Evolutionary conservation across 176 grass and related monocot species (phyloP), one percentile per base, ranked within the genome.

Genomic region (Poa annua): DNA sequence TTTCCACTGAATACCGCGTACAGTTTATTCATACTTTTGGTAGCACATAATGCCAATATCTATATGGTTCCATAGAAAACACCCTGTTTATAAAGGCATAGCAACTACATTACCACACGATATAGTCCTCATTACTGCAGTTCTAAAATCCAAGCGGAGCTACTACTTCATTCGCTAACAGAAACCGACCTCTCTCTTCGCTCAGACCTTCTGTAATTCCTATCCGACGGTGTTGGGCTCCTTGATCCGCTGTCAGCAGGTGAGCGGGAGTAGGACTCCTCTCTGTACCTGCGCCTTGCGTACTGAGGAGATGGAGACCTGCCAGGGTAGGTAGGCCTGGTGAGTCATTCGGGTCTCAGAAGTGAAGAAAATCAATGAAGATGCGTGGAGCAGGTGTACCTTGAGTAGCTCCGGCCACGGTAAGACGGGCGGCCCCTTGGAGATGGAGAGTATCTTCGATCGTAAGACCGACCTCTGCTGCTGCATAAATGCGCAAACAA

Each of bases 271-370:
- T 84, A 81, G 8, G 92, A 89, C 54, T 64, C 66, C 49, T 85
- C 84, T 14, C 88, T 82, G 56, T 45, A 26, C 20, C 79, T 56
- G 38, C 75, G 66, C 14, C 65, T 88, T 6, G 64, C 60, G 80
- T 77, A 19, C 48, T 6, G 53, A n/a, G 89, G 92, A 0, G 89
- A 84, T 2, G 89, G 92, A 33, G 92, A 91, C 77, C 89, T 94
- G 82, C 29, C 38, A 62, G 14, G 45, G 13, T 7, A 38, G 32
- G 38, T 13, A 35, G 33, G 38, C 67, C 50, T 11, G 8, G 21
- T 11, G 12, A 25, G 17, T 13, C 56, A 75, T 19, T 20, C 3
- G 1, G 13, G 25, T 15, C 60, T 32, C 26, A 0, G 8, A 17
- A 17, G 17, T 33, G 66, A 5, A 86, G 50, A 12, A 64, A 35